Percentiles rank a stretch among this genome's conserved stretches.
Evolutionary conservation across 805 yeast genomes (phyloP).

Genomic region (Yamadazyma philogaea): DNA sequence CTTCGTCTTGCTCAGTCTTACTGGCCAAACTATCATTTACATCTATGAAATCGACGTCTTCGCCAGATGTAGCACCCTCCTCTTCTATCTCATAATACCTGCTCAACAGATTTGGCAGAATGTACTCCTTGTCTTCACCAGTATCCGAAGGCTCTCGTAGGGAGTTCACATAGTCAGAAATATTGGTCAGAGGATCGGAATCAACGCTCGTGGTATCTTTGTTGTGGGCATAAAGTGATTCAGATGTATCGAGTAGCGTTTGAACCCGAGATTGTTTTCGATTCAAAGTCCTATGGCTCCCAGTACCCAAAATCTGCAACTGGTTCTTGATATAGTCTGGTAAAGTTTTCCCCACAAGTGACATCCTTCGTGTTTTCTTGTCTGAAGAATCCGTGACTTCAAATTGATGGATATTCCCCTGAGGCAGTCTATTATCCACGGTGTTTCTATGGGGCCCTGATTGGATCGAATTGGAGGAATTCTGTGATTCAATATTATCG

Average conservation of each 20-base stretch:
- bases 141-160: conserved; percentile 14
- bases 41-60: conserved; percentile 28
- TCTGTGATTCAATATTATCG: background rate
- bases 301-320: background rate
- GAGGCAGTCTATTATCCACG: no score
- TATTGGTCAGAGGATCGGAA: conserved; percentile 13
- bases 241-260: conserved; percentile 34
- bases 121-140: conserved; percentile 34
- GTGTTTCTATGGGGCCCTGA: conserved; percentile 9
- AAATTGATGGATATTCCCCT: no score
- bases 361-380: conserved; percentile 22
- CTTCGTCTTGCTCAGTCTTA: conserved; percentile 19
- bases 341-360: conserved; percentile 35
- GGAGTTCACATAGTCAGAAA: conserved; percentile 15
- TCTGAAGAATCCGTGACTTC: no score
- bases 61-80: conserved; percentile 17
- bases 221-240: conserved; percentile 30
- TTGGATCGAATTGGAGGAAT: conserved; percentile 11
- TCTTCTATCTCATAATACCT: conserved; percentile 25
- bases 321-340: conserved; percentile 33
- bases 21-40: conserved; percentile 21
- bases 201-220: conserved; percentile 17
- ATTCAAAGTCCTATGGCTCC: conserved; percentile 2
- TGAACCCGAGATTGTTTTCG: conserved; percentile 25
- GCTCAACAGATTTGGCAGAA: conserved; percentile 40